These are phyloP conservation scores for Flaveria floridana DNA, from an alignment of 140 eudicot species.

Conservation along the genomic window DNA sequence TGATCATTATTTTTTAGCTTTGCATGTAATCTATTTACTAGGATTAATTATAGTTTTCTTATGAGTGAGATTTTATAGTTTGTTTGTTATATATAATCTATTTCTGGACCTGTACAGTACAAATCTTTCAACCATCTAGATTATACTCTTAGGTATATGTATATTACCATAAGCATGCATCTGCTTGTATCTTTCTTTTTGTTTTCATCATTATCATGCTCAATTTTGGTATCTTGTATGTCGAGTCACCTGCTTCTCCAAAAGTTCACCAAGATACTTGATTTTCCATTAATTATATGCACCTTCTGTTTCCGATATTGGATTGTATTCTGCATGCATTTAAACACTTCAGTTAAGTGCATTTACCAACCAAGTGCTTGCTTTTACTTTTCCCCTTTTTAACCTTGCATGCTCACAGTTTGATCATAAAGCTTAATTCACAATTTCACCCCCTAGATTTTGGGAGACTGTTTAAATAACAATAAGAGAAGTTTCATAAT, in stretches of 20 bases:
- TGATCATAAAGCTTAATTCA: not conserved
- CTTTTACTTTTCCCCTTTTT: not conserved
- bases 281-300: not conserved
- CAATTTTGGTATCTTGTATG: not conserved
- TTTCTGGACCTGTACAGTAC: constrained; percentile 9
- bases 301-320: not conserved
- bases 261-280: too few relatives aligned
- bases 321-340: constrained; percentile 13
- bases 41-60: too few relatives aligned
- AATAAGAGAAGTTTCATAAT: not conserved
- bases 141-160: not conserved
- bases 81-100: constrained; percentile 20
- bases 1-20: too few relatives aligned
- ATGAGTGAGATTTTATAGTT: not conserved
- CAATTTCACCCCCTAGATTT: not conserved
- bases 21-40: too few relatives aligned
- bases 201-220: not conserved
- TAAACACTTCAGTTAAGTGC: not conserved
- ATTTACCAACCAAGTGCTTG: constrained; percentile 18
- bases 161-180: too few relatives aligned
- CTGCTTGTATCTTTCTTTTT: too few relatives aligned
- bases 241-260: too few relatives aligned
- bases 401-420: not conserved
- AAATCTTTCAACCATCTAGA: constrained; percentile 3
- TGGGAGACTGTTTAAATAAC: not conserved